Evolutionary conservation across 1,284 basidiomycete genomes (phyloP).

Genomic region (Lentinula novae-zelandiae): DNA sequence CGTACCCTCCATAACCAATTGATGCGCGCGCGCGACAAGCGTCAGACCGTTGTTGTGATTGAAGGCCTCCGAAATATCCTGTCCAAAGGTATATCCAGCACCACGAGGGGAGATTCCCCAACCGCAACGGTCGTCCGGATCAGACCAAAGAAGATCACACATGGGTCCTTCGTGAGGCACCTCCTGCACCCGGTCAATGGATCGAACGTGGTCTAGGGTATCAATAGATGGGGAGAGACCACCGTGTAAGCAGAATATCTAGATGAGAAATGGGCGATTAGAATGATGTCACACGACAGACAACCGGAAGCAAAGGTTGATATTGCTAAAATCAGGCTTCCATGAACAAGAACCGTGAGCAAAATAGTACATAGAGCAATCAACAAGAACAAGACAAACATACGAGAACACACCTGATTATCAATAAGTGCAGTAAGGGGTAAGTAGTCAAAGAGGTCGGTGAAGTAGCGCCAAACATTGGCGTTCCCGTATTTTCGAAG

Average conservation of each 20-base stretch:
- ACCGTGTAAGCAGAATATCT: slow-evolving; percentile 99
- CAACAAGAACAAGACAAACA: slow-evolving; percentile 1
- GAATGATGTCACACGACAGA: slow-evolving; percentile 19
- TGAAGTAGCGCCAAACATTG: slow-evolving; percentile 99
- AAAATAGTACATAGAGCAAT: slow-evolving; percentile 7
- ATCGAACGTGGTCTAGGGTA: slow-evolving; percentile 97
- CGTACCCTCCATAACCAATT: slow-evolving; percentile 96
- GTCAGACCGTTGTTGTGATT: slow-evolving; percentile 99
- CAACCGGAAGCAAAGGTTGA: too few species aligned
- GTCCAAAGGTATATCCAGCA: slow-evolving; percentile 98
- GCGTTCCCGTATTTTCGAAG: slow-evolving; percentile 99
- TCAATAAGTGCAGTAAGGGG: slow-evolving; percentile 74
- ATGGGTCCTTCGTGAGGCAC: slow-evolving; percentile 99
- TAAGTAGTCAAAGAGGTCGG: slow-evolving; percentile 98
- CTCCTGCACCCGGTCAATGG: slow-evolving; percentile 98
- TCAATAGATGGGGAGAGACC: slow-evolving; percentile 99
- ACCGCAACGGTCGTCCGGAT: slow-evolving; percentile 98
- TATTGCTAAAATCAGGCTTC: background rate
- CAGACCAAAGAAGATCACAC: slow-evolving; percentile 99
- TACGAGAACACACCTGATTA: background rate
- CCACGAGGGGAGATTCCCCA: slow-evolving; percentile 99
- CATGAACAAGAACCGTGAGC: background rate
- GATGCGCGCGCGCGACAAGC: slow-evolving; percentile 93
- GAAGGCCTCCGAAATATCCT: slow-evolving; percentile 97
- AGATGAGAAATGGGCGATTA: slow-evolving; percentile 16